Percentiles rank a stretch among this genome's conserved stretches.
Evolutionary conservation across 441 rosid genomes (phyloP).

Genomic region (Gossypium schwendimanii): DNA sequence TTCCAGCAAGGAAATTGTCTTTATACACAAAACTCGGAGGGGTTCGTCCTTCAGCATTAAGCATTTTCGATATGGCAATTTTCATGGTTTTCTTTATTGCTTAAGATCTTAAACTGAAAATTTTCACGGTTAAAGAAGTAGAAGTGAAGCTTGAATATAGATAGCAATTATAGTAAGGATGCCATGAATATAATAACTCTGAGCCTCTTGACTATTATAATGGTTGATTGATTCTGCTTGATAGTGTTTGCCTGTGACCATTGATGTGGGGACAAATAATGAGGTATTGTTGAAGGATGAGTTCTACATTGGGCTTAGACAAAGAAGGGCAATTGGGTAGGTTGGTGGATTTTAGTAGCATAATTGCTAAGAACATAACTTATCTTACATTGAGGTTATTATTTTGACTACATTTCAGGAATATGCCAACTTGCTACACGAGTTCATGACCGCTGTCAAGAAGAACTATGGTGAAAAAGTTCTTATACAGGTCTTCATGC

Average conservation of each 20-base stretch:
- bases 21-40: slow-evolving; percentile 89
- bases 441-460: slow-evolving; percentile 79
- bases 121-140: not conserved
- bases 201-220: too few species aligned
- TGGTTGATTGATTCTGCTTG: slow-evolving; percentile 2
- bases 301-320: slow-evolving; percentile 74
- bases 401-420: slow-evolving; percentile 25
- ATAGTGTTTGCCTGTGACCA: slow-evolving; percentile 81
- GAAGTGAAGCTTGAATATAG: not conserved
- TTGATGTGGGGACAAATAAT: slow-evolving; percentile 91
- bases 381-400: not conserved
- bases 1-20: slow-evolving; percentile 83
- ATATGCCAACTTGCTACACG: slow-evolving; percentile 55
- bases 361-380: not conserved
- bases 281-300: slow-evolving; percentile 68
- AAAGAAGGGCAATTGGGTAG: slow-evolving; percentile 73
- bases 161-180: not conserved
- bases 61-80: slow-evolving; percentile 11
- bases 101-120: not conserved
- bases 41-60: slow-evolving; percentile 75
- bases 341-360: slow-evolving; percentile 20
- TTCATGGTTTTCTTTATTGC: too few species aligned
- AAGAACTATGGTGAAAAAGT: slow-evolving; percentile 76
- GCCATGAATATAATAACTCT: too few species aligned
- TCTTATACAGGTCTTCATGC: slow-evolving; percentile 48